A percentile compares a stretch with the other conserved stretches of the same genome.
These are phyloP conservation scores for Cornus controversa DNA, from an alignment of 148 eudicot species.

Conservation along the genomic window DNA sequence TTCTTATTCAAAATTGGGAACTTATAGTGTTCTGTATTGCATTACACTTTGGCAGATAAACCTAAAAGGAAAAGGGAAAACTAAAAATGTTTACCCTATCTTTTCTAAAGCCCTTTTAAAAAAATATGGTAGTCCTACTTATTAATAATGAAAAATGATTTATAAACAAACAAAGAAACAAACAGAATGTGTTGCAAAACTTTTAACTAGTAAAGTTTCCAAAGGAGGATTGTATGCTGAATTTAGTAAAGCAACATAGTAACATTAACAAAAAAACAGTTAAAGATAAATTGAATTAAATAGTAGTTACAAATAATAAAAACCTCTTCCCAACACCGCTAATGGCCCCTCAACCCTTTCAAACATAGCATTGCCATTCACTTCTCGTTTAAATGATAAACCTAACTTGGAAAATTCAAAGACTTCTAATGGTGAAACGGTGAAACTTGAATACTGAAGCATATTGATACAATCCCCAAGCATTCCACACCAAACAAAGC, in stretches of 20 bases:
- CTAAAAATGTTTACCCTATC: neutral
- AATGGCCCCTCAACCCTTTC: neutral
- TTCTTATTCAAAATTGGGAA: neutral
- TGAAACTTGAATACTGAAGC: neutral
- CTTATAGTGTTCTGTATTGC: neutral
- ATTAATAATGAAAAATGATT: too few species aligned
- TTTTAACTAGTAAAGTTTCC: neutral
- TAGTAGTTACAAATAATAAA: neutral
- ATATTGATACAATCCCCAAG: conserved; percentile 1
- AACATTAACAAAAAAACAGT: neutral
- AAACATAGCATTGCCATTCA: neutral
- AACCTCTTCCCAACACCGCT: neutral
- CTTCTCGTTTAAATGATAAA: neutral
- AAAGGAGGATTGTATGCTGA: neutral
- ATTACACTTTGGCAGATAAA: neutral
- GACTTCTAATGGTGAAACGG: neutral
- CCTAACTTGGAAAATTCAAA: neutral
- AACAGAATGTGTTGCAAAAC: neutral
- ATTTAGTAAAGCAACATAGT: neutral
- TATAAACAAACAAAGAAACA: neutral
- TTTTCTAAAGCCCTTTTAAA: too few species aligned
- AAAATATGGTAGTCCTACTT: too few species aligned
- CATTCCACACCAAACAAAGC: neutral
- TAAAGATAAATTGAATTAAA: neutral
- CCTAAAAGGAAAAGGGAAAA: neutral